phyloP scores from a whole-genome alignment of 2,329 filamentous ascomycete genomes.

The Thermothelomyces thermophilus region DNA sequence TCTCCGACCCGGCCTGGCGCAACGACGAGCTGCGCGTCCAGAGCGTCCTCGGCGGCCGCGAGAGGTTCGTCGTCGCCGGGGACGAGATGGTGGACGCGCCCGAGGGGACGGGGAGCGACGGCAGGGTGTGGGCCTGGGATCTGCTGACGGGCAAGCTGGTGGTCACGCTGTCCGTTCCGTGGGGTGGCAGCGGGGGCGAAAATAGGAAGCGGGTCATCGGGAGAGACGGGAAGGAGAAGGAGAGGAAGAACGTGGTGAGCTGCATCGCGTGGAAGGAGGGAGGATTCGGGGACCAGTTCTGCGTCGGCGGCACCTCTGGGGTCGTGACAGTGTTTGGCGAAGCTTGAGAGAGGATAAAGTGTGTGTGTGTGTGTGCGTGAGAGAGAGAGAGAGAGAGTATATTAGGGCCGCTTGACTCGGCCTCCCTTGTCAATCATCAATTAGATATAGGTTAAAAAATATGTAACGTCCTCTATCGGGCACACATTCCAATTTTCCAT shows the following conservation, averaged over 20 bases:
- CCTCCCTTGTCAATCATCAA: too few species aligned
- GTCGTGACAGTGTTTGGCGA: conserved; percentile 57
- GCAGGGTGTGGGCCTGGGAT: conserved; percentile 75
- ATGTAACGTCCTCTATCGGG: not conserved
- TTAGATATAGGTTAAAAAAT: too few species aligned
- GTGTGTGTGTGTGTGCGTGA: not conserved
- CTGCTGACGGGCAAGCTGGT: conserved; percentile 64
- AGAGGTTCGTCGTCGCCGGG: conserved; percentile 72
- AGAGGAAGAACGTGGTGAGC: conserved; percentile 53
- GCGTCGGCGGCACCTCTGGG: conserved; percentile 58
- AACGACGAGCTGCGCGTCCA: conserved; percentile 71
- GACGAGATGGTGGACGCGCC: conserved; percentile 54
- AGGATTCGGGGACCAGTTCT: conserved; percentile 59
- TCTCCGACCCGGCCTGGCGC: conserved; percentile 49
- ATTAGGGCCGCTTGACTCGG: too few species aligned
- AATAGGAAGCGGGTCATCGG: conserved; percentile 47
- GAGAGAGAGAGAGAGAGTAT: not conserved
- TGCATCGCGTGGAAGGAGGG: conserved; percentile 57
- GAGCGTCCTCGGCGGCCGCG: conserved; percentile 66
- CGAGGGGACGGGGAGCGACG: conserved; percentile 37
- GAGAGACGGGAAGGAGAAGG: conserved; percentile 54
- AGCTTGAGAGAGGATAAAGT: not conserved
- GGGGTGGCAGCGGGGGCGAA: conserved; percentile 45
- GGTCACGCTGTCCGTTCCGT: conserved; percentile 54
- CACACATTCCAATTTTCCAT: not conserved